A percentile compares a stretch with the other conserved stretches of the same genome.
These are phyloP conservation scores for Phanerodontia chrysosporium DNA, from an alignment of 768 basidiomycete genomes.

Conservation along the genomic window DNA sequence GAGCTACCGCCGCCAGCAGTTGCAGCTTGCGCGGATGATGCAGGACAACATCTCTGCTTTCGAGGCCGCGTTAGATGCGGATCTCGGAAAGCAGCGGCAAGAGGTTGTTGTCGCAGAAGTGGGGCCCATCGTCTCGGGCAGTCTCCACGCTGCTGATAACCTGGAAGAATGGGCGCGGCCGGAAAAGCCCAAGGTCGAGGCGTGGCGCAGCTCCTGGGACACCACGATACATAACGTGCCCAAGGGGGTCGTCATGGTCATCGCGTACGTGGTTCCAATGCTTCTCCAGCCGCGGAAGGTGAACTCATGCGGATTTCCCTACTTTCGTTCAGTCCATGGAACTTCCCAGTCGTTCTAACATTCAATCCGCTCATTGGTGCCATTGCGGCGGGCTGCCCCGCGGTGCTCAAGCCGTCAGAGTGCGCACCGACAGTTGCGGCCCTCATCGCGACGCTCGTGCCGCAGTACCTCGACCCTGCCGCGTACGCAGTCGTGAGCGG, in stretches of 20 bases:
- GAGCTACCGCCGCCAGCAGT: conserved; percentile 59
- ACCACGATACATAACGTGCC: conserved; percentile 50
- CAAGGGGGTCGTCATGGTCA: conserved; percentile 58
- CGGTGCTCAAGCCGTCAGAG: conserved; percentile 65
- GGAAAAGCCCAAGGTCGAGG: conserved; percentile 33
- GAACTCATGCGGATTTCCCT: too few relatives aligned
- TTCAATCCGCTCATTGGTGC: conserved; percentile 62
- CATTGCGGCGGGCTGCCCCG: conserved; percentile 67
- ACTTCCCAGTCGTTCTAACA: conserved; percentile 54
- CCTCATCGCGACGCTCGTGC: conserved; percentile 49
- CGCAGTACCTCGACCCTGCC: conserved; percentile 47
- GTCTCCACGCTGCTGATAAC: conserved; percentile 39
- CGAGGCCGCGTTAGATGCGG: conserved; percentile 35
- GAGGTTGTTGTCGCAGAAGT: conserved; percentile 36
- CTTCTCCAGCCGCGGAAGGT: too few relatives aligned
- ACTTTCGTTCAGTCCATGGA: conserved; percentile 70
- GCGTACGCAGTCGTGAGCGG: conserved; percentile 53
- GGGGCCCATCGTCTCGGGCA: conserved; percentile 35
- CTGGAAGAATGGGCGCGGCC: conserved; percentile 58
- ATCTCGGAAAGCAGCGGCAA: conserved; percentile 20
- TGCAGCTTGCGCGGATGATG: conserved; percentile 57
- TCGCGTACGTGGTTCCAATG: conserved; percentile 48
- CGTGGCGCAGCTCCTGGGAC: conserved; percentile 46
- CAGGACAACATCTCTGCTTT: conserved; percentile 56
- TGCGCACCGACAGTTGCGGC: conserved; percentile 41